Evolutionary conservation across 2,329 filamentous ascomycete species (phyloP).

Genomic region (Eurotiales sp.): DNA sequence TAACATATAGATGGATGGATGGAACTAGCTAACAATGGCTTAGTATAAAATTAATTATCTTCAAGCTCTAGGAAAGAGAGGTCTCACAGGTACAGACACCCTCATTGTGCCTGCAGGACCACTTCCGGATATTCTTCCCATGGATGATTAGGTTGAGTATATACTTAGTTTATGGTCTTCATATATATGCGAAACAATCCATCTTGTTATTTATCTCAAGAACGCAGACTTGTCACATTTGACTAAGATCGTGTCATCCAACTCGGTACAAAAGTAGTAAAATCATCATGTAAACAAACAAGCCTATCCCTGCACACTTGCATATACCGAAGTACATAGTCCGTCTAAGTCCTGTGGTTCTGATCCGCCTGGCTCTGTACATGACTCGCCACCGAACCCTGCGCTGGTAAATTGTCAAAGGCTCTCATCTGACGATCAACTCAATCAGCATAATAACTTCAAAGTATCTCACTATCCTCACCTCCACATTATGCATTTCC

Average conservation of each 20-base stretch:
- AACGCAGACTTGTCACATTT: too few relatives aligned
- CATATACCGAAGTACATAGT: too few relatives aligned
- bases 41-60: constrained; percentile 28
- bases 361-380: constrained; percentile 17
- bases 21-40: background rate
- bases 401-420: constrained; percentile 16
- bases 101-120: constrained; percentile 27
- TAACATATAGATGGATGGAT: too few relatives aligned
- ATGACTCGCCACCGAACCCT: constrained; percentile 19
- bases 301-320: too few relatives aligned
- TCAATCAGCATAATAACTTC: too few relatives aligned
- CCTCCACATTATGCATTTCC: constrained; percentile 15
- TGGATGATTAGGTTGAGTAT: constrained; percentile 2
- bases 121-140: constrained; percentile 25
- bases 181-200: too few relatives aligned
- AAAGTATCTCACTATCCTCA: too few relatives aligned
- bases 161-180: too few relatives aligned
- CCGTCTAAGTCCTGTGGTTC: constrained; percentile 12
- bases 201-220: too few relatives aligned
- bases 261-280: too few relatives aligned
- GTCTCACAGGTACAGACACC: constrained; percentile 12
- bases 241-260: too few relatives aligned
- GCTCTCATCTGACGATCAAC: constrained; percentile 14
- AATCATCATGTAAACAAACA: too few relatives aligned
- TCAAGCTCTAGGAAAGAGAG: constrained; percentile 12